Base-by-base conservation (phyloP, 257 asterid species). In the Solanum arcanum region DNA sequence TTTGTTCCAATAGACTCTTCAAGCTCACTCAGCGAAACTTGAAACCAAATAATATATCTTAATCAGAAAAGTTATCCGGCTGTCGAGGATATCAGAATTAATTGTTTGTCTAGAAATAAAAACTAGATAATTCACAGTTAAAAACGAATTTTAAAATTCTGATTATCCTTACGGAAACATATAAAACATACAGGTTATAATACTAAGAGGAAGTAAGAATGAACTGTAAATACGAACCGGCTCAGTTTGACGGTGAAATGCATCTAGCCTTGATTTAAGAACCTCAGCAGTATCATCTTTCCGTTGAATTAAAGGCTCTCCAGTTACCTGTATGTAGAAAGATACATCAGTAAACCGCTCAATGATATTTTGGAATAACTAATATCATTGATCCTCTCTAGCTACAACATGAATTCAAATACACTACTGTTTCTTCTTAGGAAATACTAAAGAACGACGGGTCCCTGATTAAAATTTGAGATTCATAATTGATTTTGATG, bases 221-320 rank as follows among this genome's bases (percentile, higher is more conserved):
- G 31, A 62, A 62, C 31, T 62, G 15, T 62, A 25, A 66, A 66
- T 25, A 66, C 93, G 44, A 89, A 97, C 98, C 86, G 98, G 98
- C 88, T 94, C 93, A 88, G 99, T 97, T 92, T 95, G 98, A 91
- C 89, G 91, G 86, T 97, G 99, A 87, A 97, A 97, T 82, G 98
- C 94, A 44, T 95, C 98, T 66, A 97, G 98, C 92, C 99, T 94
- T 21, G 98, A 97, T 90, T 94, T 97, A 81, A 97, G 96, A 75
- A 97, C 99, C 88, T 93, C 98, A 75, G 95, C 92, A 62, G 99
- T 97, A 78, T 97, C 99, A 86, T 97, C 99, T 91, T 94, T 97
- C 13, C 98, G 98, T 89, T 97, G 99, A 86, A 95, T 93, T 73
- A 97, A 91, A 86, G 98, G 95, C 91, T 95, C 99, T 64, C 99